A percentile compares a stretch with the other conserved stretches of the same genome.
These are phyloP conservation scores for Cocos nucifera DNA, from an alignment of 176 grass and related monocot species.

Conservation along the genomic window DNA sequence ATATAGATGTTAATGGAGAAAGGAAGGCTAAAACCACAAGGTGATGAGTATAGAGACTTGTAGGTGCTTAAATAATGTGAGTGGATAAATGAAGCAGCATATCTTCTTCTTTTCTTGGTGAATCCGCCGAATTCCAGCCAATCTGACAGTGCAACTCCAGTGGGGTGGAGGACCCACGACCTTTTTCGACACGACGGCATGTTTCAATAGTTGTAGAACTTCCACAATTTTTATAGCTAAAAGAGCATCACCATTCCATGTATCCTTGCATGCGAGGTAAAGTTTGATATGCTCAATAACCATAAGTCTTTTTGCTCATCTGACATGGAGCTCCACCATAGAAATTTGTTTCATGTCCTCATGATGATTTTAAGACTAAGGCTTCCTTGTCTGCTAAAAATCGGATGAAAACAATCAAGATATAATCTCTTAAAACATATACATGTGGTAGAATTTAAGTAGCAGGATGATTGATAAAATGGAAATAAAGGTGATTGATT, in stretches of 20 bases:
- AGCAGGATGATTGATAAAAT: too few species aligned
- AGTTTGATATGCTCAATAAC: neutral
- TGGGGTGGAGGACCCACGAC: slow-evolving; percentile 25
- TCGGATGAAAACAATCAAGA: neutral
- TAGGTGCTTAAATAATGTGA: slow-evolving; percentile 35
- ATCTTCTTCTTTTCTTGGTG: slow-evolving; percentile 25
- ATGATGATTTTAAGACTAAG: slow-evolving; percentile 24
- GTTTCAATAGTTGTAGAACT: slow-evolving; percentile 41
- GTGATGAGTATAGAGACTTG: slow-evolving; percentile 23
- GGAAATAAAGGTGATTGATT: too few species aligned
- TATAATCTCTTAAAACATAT: too few species aligned
- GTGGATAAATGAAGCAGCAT: slow-evolving; percentile 26
- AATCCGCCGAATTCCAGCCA: slow-evolving; percentile 25
- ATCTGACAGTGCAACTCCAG: slow-evolving; percentile 10
- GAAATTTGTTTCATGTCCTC: slow-evolving; percentile 7
- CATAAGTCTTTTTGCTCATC: slow-evolving; percentile 18
- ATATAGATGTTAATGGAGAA: slow-evolving; percentile 19
- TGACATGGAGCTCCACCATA: slow-evolving; percentile 23
- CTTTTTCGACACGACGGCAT: slow-evolving; percentile 37
- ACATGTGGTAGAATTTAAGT: too few species aligned
- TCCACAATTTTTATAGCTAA: slow-evolving; percentile 27
- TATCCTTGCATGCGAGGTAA: slow-evolving; percentile 17
- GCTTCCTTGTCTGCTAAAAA: neutral
- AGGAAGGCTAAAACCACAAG: slow-evolving; percentile 18
- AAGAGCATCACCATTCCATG: slow-evolving; percentile 22